Evolutionary conservation across 495 filamentous ascomycete genomes (phyloP).

Genomic region (Clavariopsis aquatica): DNA sequence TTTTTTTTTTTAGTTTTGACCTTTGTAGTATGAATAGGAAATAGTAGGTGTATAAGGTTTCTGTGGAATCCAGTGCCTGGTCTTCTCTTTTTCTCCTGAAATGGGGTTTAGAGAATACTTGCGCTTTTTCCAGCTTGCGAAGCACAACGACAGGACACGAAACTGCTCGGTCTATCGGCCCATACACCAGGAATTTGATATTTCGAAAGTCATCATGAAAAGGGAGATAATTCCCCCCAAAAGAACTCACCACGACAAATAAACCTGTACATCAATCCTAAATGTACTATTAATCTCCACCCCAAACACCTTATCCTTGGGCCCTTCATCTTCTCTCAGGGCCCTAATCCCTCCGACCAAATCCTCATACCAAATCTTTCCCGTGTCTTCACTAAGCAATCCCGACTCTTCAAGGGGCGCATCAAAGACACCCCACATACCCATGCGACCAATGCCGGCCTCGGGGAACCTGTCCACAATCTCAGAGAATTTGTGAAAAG

Average conservation of each 20-base stretch:
- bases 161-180: no score
- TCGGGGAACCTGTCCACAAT: conserved; percentile 19
- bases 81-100: neutral
- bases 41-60: no score
- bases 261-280: conserved; percentile 41
- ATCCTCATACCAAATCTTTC: conserved; percentile 43
- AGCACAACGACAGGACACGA: no score
- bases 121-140: neutral
- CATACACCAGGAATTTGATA: no score
- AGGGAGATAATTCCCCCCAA: no score
- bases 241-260: conserved; percentile 39
- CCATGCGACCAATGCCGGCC: conserved; percentile 30
- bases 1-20: neutral
- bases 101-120: neutral
- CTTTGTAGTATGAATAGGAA: neutral
- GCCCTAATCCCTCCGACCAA: conserved; percentile 34
- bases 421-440: conserved; percentile 39
- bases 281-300: conserved; percentile 37
- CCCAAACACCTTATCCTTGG: conserved; percentile 36
- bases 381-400: conserved; percentile 36
- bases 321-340: conserved; percentile 29
- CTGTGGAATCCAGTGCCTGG: no score
- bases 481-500: conserved; percentile 43
- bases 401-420: conserved; percentile 35
- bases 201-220: no score